Base-by-base conservation (phyloP, 768 basidiomycete species). In the Agaricus sinodeliciosus region DNA sequence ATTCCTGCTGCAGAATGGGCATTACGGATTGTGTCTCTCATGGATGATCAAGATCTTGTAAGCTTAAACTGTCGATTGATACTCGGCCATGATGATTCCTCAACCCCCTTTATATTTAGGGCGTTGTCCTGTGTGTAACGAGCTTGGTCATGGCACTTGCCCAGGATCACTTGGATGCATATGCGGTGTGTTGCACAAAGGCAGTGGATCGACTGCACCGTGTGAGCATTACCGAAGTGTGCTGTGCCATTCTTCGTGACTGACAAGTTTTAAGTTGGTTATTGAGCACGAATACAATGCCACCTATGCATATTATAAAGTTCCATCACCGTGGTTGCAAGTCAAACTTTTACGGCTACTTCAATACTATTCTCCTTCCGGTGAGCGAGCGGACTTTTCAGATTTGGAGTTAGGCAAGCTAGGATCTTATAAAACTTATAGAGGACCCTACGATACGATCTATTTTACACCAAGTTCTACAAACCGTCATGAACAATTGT, bases 271-370 rank as follows among this genome's bases (percentile, higher is more conserved):
- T 4, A 58, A 95, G 93, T 78, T 99, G 59, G 79, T 97, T 15
- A 87, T 98, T 57, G 90, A 94, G 59, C 85, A 87, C 56, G 91
- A 98, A 63, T 95, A 88, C 63, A 73, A 85, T 7, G 76, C 87
- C 34, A 87, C 90, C 46, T 99, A 99, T 65, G 80, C 94, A 15
- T 99, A 99, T 67, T 99, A 99, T 71, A 93, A 94, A 71, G 92
- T 98, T 2, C 95, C 95, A 18, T 90, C 90, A 19, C 95, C 95
- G 0, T 98, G 95, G 96, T 73, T 97, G 31, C 95, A 98, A 70
- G 92, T 98, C 58, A 96, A 97, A 66, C 79, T 99, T 2, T 75
- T 99, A 12, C 86, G 93, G 19, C 67, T 99, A 13, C 67, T 99
- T 35, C 96, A 98, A 66, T 95, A 96, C 66, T 98, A 98, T 65